Evolutionary conservation across 2,329 filamentous ascomycete species (phyloP), one percentile per base, ranked within the genome.

Genomic region (Pyrenophora teres): DNA sequence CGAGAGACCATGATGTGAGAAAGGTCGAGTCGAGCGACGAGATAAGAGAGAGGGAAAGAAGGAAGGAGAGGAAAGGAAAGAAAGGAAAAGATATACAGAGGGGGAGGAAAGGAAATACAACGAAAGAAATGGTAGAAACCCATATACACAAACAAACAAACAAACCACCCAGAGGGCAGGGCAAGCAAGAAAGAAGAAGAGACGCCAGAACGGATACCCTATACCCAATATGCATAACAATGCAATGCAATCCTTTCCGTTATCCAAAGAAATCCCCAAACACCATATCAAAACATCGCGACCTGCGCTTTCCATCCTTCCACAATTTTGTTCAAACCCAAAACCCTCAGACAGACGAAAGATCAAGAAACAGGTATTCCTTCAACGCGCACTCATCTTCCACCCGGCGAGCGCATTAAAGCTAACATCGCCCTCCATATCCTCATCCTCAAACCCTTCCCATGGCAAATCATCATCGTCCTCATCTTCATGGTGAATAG

Each of bases 381-480:
- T 31, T 30, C 46, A 63, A 33, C 56, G 57, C 25, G 56, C 48
- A 39, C 54, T 47, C 12, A 50, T 50, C 46, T 50, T 59, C 50
- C 57, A 56, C 10, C 57, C 54, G 12, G 53, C 49, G 36, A 63
- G 25, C 9, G 56, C 51, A 19, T 44, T 41, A 21, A 50, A 63
- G 38, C 54, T 60, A 12, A 40, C 49, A 41, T 58, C 52, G 0
- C 56, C 61, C 18, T 58, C 61, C 18, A 54, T 43, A 6, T 46
- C 46, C 1, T 55, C 56, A 10, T 71, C 70, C 23, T 69, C 71
- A 41, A 74, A 73, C 0, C 73, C 73, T 32, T 74, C 71, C 72
- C 72, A 75, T 0, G 73, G 73, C 55, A 74, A 57, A 45, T 73
- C 71, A 12, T 73, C 48, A 21, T 18, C 52, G 19, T 21, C 19